Evolutionary conservation across 805 yeast genomes (phyloP).

Genomic region (Teunomyces cretensis): DNA sequence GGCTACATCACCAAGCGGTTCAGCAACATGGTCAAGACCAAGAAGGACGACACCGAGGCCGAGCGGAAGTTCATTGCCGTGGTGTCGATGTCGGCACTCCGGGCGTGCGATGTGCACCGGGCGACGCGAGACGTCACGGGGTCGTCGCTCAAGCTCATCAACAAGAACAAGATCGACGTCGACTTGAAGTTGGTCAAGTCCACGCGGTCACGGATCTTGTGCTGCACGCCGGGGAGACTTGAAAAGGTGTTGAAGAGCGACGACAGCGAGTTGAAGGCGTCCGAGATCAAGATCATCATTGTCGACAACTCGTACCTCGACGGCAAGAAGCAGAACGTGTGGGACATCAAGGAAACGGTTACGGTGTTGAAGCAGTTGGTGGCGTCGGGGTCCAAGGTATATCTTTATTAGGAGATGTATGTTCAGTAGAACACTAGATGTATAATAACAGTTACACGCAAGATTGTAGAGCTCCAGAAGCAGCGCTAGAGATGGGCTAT

Average conservation of each 20-base stretch:
- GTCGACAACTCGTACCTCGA: slow-evolving; percentile 65
- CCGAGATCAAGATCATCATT: slow-evolving; percentile 53
- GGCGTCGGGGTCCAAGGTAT: slow-evolving; percentile 46
- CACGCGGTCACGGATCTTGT: slow-evolving; percentile 50
- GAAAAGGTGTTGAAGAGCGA: slow-evolving; percentile 46
- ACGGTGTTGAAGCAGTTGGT: slow-evolving; percentile 42
- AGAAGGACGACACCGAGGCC: slow-evolving; percentile 18
- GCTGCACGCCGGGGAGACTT: slow-evolving; percentile 65
- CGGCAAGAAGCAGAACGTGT: slow-evolving; percentile 55
- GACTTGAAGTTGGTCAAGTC: slow-evolving; percentile 51
- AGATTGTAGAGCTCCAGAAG: too few relatives aligned
- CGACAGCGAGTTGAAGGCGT: slow-evolving; percentile 37
- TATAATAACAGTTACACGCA: too few relatives aligned
- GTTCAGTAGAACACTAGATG: too few relatives aligned
- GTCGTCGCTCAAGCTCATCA: slow-evolving; percentile 67
- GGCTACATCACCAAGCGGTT: slow-evolving; percentile 55
- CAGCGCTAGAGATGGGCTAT: too few relatives aligned
- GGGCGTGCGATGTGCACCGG: slow-evolving; percentile 85
- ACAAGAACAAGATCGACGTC: slow-evolving; percentile 68
- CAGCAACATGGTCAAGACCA: slow-evolving; percentile 38
- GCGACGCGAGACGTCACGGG: slow-evolving; percentile 49
- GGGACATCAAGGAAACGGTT: slow-evolving; percentile 55
- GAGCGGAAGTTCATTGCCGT: slow-evolving; percentile 50
- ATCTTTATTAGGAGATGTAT: slow-evolving; percentile 44
- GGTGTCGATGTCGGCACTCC: slow-evolving; percentile 72